Evolutionary conservation across 345 rosid genomes (phyloP).

Genomic region (Balakata baccata): DNA sequence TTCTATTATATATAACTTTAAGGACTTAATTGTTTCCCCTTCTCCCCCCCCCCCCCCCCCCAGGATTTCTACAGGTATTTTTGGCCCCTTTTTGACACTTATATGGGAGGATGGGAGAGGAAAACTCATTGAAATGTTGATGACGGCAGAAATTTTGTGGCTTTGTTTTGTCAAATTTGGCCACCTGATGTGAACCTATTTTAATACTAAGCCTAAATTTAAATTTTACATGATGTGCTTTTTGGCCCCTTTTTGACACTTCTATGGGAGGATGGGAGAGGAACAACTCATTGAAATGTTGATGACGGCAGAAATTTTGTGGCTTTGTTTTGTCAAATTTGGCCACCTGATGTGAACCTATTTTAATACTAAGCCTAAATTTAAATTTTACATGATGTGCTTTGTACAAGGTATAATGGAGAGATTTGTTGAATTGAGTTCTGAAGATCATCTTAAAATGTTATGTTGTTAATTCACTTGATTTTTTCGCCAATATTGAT

Average conservation of each 20-base stretch:
- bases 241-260: slow-evolving; percentile 19
- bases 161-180: slow-evolving; percentile 15
- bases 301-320: slow-evolving; percentile 14
- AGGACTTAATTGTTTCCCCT: neutral
- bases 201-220: slow-evolving; percentile 10
- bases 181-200: slow-evolving; percentile 10
- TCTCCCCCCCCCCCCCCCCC: no score
- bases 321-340: slow-evolving; percentile 17
- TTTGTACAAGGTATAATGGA: neutral
- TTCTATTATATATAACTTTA: neutral
- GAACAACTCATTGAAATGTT: slow-evolving; percentile 19
- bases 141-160: slow-evolving; percentile 16
- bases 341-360: slow-evolving; percentile 10
- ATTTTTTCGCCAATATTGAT: neutral
- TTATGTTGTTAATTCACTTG: neutral
- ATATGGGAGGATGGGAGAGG: slow-evolving; percentile 16
- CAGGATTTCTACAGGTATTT: slow-evolving; percentile 20
- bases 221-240: neutral
- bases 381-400: neutral
- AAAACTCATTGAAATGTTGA: slow-evolving; percentile 15
- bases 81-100: slow-evolving; percentile 18
- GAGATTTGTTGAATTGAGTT: neutral
- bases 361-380: slow-evolving; percentile 9
- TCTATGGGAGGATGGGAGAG: slow-evolving; percentile 14
- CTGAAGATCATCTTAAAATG: neutral